These are phyloP conservation scores for Ananas comosus DNA, from an alignment of 176 grass and related monocot genomes.

Conservation along the genomic window DNA sequence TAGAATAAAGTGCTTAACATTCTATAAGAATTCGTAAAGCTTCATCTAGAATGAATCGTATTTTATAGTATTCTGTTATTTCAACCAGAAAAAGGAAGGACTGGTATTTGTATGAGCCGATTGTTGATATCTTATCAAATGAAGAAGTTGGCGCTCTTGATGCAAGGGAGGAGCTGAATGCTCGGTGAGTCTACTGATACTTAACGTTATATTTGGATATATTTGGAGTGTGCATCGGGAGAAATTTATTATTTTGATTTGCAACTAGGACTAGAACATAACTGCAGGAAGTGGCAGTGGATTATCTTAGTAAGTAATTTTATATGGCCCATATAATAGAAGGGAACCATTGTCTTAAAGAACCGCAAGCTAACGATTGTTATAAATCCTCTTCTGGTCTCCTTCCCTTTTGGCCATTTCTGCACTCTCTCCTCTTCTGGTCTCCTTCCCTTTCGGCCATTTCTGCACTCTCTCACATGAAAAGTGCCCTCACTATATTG, in stretches of 20 bases:
- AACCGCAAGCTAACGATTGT: too few species aligned
- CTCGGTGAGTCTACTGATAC: slow-evolving; percentile 35
- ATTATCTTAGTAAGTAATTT: neutral
- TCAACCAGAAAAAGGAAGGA: slow-evolving; percentile 79
- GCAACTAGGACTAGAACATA: neutral
- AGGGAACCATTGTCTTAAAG: neutral
- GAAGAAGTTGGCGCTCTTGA: slow-evolving; percentile 45
- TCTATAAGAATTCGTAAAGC: too few species aligned
- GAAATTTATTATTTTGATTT: slow-evolving; percentile 1
- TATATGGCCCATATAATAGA: neutral
- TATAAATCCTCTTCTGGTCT: too few species aligned
- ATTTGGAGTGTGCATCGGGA: neutral
- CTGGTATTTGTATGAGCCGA: slow-evolving; percentile 75
- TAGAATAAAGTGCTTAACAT: too few species aligned
- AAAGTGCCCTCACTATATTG: slow-evolving; percentile 2
- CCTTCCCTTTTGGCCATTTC: too few species aligned
- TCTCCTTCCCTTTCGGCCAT: too few species aligned
- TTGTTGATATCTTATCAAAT: slow-evolving; percentile 60
- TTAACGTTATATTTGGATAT: neutral
- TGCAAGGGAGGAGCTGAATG: slow-evolving; percentile 43
- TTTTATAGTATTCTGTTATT: too few species aligned
- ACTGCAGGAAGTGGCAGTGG: neutral
- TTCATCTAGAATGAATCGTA: too few species aligned
- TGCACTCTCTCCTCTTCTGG: too few species aligned
- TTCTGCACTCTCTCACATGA: neutral